phyloP scores from a whole-genome alignment of 345 rosid species.

The Dovyalis caffra region DNA sequence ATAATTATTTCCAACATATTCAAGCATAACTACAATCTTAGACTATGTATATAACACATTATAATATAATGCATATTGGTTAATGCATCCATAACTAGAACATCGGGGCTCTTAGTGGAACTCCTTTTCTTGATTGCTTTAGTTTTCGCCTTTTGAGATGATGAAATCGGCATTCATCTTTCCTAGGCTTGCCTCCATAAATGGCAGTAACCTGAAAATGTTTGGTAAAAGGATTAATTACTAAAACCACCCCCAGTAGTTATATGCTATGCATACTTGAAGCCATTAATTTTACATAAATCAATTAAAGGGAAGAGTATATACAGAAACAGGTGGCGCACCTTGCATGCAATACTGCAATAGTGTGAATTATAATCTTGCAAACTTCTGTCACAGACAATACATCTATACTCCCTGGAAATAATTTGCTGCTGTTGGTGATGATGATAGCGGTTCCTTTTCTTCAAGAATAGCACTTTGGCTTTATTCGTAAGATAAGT shows the following conservation, averaged over 20 bases:
- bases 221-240: not conserved
- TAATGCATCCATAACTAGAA: conserved; percentile 7
- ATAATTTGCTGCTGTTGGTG: conserved; percentile 6
- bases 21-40: too few species aligned
- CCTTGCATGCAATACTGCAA: conserved; percentile 42
- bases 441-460: conserved; percentile 20
- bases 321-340: not conserved
- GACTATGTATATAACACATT: too few species aligned
- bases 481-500: conserved; percentile 34
- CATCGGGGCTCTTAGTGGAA: conserved; percentile 28
- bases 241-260: too few species aligned
- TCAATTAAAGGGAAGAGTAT: too few species aligned
- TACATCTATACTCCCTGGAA: conserved; percentile 24
- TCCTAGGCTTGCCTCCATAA: not conserved
- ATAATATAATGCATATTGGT: not conserved
- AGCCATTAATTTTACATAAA: too few species aligned
- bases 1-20: too few species aligned
- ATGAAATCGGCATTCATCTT: conserved; percentile 3
- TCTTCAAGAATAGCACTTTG: conserved; percentile 38
- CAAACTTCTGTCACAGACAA: conserved; percentile 24
- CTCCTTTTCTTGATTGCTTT: conserved; percentile 30
- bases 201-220: conserved; percentile 22
- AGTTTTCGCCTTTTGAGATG: not conserved
- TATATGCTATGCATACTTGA: too few species aligned
- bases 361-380: conserved; percentile 32